Evolutionary conservation across 495 filamentous ascomycete species (phyloP), one percentile per base, ranked within the genome.

Genomic region (Choiromyces venosus): DNA sequence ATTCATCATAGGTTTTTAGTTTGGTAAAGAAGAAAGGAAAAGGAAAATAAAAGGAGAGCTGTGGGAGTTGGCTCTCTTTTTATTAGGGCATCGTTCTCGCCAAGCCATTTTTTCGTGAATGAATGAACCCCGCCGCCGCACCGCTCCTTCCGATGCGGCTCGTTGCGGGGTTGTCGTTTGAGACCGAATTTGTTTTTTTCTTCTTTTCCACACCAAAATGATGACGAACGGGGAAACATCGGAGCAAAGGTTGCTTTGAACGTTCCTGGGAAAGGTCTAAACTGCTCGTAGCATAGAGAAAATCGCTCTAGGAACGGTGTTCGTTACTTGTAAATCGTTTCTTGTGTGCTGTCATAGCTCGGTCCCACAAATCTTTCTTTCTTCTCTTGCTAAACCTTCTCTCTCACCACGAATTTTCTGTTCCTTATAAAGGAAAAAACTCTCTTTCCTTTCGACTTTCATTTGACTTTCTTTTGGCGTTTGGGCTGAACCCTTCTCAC

Each of bases 1-100:
- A 83, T 86, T 88, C 87, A 84, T 88, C 86, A 86, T 83, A 85
- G 84, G 70, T 85, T 84, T 87, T 79, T 88, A 87, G 87, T 88
- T 88, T 86, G 85, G 85, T 84, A 72, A 76, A 80, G 84, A 81
- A 77, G 78, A 81, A 83, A 79, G 71, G 80, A 82, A 75, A 67
- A 70, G 29, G 69, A 68, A 64, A 44, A 70, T 37, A 76, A 70
- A 67, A 71, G 76, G 71, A 4, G 10, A 14, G 46, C 73, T 73
- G 38, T 21, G 71, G 38, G 36, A 40, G 65, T 38, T 37, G 70
- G 67, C 69, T 56, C 25, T 4, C 52, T 61, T n/a, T 33, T 61
- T 61, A 61, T 61, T 61, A 0, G 2, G 4, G 52, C 25, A 0
- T 1, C 25, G n/a, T 33, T 61, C 7, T 61, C 52, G 52, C 52